Conservation (phyloP, 2,329 filamentous ascomycete species). For the Alternaria arbusti region DNA sequence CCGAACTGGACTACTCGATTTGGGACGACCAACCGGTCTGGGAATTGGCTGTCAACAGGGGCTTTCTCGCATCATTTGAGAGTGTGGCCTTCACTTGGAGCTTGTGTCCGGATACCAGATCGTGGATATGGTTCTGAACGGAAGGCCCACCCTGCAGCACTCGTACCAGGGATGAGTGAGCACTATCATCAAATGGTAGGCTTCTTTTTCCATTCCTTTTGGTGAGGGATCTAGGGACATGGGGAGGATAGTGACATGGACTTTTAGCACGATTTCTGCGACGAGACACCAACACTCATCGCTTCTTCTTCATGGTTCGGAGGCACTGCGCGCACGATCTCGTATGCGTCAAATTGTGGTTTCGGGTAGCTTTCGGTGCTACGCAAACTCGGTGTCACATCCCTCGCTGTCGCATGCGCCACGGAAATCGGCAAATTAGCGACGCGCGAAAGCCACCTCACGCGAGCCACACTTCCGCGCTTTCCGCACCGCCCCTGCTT, state of each 20-base stretch:
- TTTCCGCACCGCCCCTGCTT: slow-evolving; percentile 16
- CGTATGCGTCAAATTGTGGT: not conserved
- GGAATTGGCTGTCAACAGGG: not conserved
- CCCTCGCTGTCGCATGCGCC: slow-evolving; percentile 8
- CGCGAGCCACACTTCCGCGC: slow-evolving; percentile 15
- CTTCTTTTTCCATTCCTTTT: not conserved
- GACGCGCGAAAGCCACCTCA: slow-evolving; percentile 10
- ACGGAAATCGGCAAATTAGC: slow-evolving; percentile 21
- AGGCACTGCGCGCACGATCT: not conserved
- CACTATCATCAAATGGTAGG: not conserved
- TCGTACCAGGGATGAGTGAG: not conserved
- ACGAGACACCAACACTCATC: not conserved
- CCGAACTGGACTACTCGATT: not conserved
- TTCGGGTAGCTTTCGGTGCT: not conserved
- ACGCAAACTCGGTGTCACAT: not conserved
- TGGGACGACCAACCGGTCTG: not conserved
- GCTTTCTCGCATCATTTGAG: not conserved
- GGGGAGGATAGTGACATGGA: not conserved
- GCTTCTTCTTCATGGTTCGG: not conserved
- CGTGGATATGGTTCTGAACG: not conserved
- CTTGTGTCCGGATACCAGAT: not conserved
- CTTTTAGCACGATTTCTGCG: not conserved
- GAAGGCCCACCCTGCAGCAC: not conserved
- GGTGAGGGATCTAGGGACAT: not conserved
- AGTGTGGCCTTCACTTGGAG: not conserved